phyloP scores from a whole-genome alignment of 169 alveolate genomes.

The Plasmodium inui region DNA sequence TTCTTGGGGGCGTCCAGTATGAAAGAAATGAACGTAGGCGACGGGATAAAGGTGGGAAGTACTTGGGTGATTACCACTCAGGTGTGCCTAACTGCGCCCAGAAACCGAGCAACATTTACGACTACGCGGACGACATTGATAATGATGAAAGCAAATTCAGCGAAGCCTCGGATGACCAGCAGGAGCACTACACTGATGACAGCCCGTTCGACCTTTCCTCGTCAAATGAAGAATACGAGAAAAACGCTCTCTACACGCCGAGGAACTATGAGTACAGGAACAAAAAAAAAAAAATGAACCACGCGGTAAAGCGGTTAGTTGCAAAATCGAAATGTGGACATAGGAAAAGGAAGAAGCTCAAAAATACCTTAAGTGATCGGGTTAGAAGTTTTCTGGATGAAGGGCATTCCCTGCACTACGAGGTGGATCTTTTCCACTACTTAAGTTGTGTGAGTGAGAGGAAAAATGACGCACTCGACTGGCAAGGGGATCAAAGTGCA shows the following conservation, averaged over 20 bases:
- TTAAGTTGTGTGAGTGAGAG: neutral
- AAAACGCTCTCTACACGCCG: neutral
- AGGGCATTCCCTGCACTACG: neutral
- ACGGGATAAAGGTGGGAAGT: neutral
- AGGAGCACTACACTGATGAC: neutral
- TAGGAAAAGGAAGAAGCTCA: neutral
- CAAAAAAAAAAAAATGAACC: neutral
- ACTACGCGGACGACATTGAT: neutral
- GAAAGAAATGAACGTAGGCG: neutral
- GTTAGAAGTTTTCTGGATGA: neutral
- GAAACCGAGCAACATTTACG: neutral
- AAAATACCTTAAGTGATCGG: neutral
- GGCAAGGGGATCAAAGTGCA: neutral
- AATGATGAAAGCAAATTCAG: neutral
- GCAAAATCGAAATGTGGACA: neutral
- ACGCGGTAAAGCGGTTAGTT: neutral
- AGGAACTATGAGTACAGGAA: neutral
- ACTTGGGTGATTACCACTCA: neutral
- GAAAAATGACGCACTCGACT: neutral
- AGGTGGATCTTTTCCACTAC: conserved; percentile 4
- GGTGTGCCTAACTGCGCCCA: neutral
- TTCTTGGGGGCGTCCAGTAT: neutral
- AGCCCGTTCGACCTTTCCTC: neutral
- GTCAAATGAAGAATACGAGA: neutral
- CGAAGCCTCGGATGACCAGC: neutral